phyloP scores from a whole-genome alignment of 2,329 filamentous ascomycete species.

The Colletotrichum sp. region DNA sequence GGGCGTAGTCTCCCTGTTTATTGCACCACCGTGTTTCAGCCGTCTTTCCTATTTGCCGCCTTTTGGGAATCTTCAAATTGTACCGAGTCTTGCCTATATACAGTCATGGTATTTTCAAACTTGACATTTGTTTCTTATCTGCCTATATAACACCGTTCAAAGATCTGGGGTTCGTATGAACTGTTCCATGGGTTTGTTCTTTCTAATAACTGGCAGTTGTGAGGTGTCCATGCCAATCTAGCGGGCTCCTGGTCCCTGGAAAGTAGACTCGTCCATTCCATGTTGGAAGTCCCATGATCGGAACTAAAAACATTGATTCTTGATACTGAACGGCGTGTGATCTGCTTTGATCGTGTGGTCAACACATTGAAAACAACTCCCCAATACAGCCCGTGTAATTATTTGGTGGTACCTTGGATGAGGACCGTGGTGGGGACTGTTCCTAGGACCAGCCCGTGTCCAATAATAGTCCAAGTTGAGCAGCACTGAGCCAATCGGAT shows the following conservation, averaged over 20 bases:
- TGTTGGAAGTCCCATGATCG: background rate
- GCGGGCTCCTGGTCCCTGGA: background rate
- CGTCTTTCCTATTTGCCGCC: background rate
- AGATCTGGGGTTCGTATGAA: background rate
- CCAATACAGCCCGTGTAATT: background rate
- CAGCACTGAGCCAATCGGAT: background rate
- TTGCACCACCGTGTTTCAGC: background rate
- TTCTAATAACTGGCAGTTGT: too few relatives aligned
- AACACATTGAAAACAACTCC: background rate
- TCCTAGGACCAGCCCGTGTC: background rate
- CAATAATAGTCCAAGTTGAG: background rate
- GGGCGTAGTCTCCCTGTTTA: background rate
- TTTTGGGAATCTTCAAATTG: background rate
- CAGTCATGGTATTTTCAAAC: background rate
- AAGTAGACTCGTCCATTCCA: background rate
- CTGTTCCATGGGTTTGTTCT: too few relatives aligned
- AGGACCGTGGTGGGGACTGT: background rate
- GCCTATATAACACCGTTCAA: background rate
- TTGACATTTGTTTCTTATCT: background rate
- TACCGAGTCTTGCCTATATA: rapidly evolving
- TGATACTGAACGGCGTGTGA: background rate
- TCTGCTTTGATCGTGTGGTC: background rate
- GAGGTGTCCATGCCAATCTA: background rate
- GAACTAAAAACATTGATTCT: too few relatives aligned
- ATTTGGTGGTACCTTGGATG: background rate